phyloP scores from a whole-genome alignment of 2,329 filamentous ascomycete species.

The Ophiocordyceps camponoti-saundersi region DNA sequence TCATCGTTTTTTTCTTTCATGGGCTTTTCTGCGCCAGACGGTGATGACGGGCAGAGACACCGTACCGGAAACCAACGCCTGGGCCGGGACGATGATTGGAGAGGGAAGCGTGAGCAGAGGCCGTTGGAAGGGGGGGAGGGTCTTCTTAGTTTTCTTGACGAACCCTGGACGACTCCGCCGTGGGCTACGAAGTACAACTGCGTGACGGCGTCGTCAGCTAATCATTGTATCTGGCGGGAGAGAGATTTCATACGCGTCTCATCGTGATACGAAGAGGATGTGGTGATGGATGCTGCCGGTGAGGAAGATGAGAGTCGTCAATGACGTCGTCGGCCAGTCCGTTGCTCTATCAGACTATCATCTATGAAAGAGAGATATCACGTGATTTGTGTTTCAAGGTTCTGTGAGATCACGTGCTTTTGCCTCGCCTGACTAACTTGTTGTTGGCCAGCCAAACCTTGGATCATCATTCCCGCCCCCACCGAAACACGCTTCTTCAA shows the following conservation, averaged over 20 bases:
- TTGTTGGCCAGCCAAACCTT: neutral
- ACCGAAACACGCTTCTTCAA: neutral
- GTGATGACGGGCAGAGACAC: neutral
- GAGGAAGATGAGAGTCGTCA: neutral
- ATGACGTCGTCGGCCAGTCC: neutral
- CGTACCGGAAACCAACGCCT: conserved; percentile 41
- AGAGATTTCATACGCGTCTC: conserved; percentile 14
- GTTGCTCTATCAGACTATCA: neutral
- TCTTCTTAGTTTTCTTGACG: neutral
- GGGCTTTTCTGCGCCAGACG: neutral
- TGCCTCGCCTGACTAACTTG: no score
- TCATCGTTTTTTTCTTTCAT: neutral
- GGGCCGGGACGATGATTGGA: neutral
- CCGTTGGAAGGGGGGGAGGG: neutral
- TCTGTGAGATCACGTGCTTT: no score
- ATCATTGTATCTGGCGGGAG: no score
- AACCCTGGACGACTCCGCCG: conserved; percentile 52
- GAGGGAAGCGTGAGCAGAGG: neutral
- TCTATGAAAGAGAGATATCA: neutral
- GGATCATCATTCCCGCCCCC: no score
- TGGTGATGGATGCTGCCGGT: neutral
- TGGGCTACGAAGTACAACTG: conserved; percentile 49
- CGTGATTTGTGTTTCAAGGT: neutral
- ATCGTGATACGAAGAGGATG: conserved; percentile 20
- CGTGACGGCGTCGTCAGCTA: neutral